Percentiles rank a stretch among this genome's conserved stretches.
phyloP scores from a whole-genome alignment of 805 yeast genomes.

The Wickerhamomyces kurtzmanii region DNA sequence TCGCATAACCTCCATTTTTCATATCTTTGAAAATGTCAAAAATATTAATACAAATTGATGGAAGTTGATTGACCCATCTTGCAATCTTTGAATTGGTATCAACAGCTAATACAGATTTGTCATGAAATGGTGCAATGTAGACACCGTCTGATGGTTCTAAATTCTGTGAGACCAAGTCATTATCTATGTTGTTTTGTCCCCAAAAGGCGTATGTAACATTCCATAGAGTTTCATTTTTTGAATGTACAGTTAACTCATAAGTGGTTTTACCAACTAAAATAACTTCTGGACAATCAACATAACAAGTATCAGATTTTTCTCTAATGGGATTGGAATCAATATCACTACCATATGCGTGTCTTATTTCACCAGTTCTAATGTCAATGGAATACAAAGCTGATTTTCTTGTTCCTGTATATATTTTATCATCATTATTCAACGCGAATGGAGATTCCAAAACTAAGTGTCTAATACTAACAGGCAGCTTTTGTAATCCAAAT shows the following conservation, averaged over 20 bases:
- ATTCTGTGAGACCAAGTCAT: constrained; percentile 35
- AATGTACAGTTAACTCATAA: constrained; percentile 68
- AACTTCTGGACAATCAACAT: constrained; percentile 20
- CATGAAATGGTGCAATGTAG: constrained; percentile 78
- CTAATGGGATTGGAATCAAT: constrained; percentile 4
- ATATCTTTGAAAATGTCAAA: constrained; percentile 55
- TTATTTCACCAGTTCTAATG: constrained; percentile 62
- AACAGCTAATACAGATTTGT: constrained; percentile 67
- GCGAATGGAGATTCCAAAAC: constrained; percentile 84
- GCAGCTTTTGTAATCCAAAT: constrained; percentile 70
- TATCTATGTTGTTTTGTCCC: constrained; percentile 86
- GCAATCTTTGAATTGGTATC: constrained; percentile 62
- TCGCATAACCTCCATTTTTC: constrained; percentile 26
- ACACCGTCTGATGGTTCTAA: constrained; percentile 58
- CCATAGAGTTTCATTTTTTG: constrained; percentile 65
- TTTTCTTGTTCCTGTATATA: constrained; percentile 77
- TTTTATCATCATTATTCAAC: constrained; percentile 56
- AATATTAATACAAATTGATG: constrained; percentile 63
- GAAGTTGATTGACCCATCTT: constrained; percentile 68
- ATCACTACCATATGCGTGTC: constrained; percentile 56
- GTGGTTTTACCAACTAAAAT: constrained; percentile 63
- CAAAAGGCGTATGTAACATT: constrained; percentile 79
- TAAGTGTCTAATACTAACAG: constrained; percentile 68
- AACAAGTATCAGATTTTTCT: constrained; percentile 1
- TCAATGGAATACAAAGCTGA: constrained; percentile 72